Evolutionary conservation across 768 basidiomycete species (phyloP).

Genomic region (Lactarius hatsudake): DNA sequence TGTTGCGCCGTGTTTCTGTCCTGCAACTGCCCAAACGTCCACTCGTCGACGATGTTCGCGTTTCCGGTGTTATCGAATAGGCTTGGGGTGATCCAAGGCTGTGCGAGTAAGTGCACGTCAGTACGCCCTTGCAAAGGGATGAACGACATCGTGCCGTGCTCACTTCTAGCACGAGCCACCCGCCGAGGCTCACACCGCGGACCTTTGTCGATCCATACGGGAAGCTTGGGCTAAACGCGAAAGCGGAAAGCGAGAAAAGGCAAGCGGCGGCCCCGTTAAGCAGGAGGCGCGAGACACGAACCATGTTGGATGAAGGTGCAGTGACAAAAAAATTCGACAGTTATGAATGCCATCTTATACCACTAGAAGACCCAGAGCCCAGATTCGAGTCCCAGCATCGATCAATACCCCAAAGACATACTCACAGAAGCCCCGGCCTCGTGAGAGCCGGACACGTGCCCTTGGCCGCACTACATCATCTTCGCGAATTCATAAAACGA

Average conservation of each 20-base stretch:
- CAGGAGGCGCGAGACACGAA: background rate
- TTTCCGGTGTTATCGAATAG: constrained; percentile 68
- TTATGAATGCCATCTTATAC: constrained; percentile 5
- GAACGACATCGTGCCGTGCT: constrained; percentile 21
- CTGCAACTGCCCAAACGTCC: constrained; percentile 69
- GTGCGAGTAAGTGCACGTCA: constrained; percentile 5
- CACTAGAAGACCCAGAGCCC: background rate
- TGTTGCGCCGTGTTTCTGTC: constrained; percentile 44
- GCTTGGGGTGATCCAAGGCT: constrained; percentile 79
- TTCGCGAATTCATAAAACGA: background rate
- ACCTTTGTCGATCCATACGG: constrained; percentile 73
- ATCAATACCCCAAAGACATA: too few species aligned
- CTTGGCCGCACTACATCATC: background rate
- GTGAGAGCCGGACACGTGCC: background rate
- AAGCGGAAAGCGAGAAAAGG: background rate
- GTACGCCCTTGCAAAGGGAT: background rate
- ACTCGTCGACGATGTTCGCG: constrained; percentile 67
- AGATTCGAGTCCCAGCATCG: background rate
- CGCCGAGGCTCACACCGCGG: constrained; percentile 80
- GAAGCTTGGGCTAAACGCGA: constrained; percentile 51
- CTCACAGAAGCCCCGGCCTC: background rate
- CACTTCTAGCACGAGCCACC: constrained; percentile 56
- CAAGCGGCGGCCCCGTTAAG: background rate
- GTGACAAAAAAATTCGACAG: background rate
- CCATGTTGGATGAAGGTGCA: background rate